Conservation (phyloP, 495 filamentous ascomycete species). For the Penicillium simplicissimum region DNA sequence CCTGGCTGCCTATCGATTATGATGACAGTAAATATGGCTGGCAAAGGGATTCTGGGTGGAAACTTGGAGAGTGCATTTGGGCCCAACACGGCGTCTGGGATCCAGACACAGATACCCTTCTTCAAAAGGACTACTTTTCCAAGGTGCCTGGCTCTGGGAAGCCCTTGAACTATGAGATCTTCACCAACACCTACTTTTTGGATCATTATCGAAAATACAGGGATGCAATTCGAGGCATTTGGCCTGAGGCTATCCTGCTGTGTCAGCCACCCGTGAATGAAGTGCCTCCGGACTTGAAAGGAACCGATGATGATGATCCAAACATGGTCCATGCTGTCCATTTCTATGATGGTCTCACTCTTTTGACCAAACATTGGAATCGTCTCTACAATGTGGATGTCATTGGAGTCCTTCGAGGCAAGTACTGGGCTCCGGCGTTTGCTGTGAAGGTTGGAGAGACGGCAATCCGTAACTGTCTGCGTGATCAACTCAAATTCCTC, state of each 20-base stretch:
- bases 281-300: slow-evolving; percentile 84
- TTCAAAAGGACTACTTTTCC: slow-evolving; percentile 86
- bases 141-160: slow-evolving; percentile 70
- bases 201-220: slow-evolving; percentile 75
- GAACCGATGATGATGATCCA: slow-evolving; percentile 82
- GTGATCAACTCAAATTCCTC: slow-evolving; percentile 86
- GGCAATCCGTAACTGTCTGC: slow-evolving; percentile 92
- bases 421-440: slow-evolving; percentile 83
- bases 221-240: slow-evolving; percentile 69
- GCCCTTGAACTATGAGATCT: slow-evolving; percentile 74
- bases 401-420: slow-evolving; percentile 84
- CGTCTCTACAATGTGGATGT: slow-evolving; percentile 96
- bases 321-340: slow-evolving; percentile 92
- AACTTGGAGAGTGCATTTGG: slow-evolving; percentile 90
- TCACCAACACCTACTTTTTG: slow-evolving; percentile 89
- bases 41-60: slow-evolving; percentile 86
- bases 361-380: slow-evolving; percentile 99
- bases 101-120: slow-evolving; percentile 69
- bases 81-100: slow-evolving; percentile 98
- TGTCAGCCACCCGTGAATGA: slow-evolving; percentile 92
- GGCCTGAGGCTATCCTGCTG: slow-evolving; percentile 81
- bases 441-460: slow-evolving; percentile 92
- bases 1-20: slow-evolving; percentile 78
- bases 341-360: slow-evolving; percentile 93
- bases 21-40: slow-evolving; percentile 89